Evolutionary conservation across 441 rosid species (phyloP).

Genomic region (Erodium moschatum): DNA sequence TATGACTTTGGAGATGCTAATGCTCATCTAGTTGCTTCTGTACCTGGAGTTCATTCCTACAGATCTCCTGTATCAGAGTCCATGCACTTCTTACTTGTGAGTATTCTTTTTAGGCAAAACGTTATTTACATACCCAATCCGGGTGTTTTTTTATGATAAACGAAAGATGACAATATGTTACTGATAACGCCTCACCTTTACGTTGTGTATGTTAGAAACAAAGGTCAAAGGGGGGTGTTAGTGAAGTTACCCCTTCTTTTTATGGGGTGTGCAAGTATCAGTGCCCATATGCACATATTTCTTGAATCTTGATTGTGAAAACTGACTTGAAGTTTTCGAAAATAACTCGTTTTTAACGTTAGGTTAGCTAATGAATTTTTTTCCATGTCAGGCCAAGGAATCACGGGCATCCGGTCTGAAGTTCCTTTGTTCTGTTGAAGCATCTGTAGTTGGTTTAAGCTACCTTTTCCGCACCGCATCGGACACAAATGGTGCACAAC

Average conservation of each 20-base stretch:
- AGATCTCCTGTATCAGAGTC: constrained; percentile 29
- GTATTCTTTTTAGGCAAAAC: constrained; percentile 28
- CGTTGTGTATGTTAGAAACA: too few relatives aligned
- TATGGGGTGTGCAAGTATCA: neutral
- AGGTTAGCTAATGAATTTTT: neutral
- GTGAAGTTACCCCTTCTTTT: too few relatives aligned
- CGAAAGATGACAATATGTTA: too few relatives aligned
- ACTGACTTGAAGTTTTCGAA: neutral
- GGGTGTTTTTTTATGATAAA: too few relatives aligned
- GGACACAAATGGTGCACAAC: constrained; percentile 55
- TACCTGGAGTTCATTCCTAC: constrained; percentile 77
- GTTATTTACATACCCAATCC: too few relatives aligned
- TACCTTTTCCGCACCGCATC: constrained; percentile 55
- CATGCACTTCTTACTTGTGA: constrained; percentile 27
- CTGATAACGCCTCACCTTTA: too few relatives aligned
- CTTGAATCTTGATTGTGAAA: neutral
- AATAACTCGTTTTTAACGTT: too few relatives aligned
- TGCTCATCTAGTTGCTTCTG: constrained; percentile 69
- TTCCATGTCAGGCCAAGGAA: constrained; percentile 30
- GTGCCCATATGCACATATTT: constrained; percentile 6
- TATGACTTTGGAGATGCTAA: constrained; percentile 64
- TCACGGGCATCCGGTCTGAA: constrained; percentile 26
- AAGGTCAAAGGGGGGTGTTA: too few relatives aligned
- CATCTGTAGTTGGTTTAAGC: constrained; percentile 80
- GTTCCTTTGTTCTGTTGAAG: constrained; percentile 57